Conservation (phyloP, 2,329 filamentous ascomycete genomes). For the Pyrenophora teres region DNA sequence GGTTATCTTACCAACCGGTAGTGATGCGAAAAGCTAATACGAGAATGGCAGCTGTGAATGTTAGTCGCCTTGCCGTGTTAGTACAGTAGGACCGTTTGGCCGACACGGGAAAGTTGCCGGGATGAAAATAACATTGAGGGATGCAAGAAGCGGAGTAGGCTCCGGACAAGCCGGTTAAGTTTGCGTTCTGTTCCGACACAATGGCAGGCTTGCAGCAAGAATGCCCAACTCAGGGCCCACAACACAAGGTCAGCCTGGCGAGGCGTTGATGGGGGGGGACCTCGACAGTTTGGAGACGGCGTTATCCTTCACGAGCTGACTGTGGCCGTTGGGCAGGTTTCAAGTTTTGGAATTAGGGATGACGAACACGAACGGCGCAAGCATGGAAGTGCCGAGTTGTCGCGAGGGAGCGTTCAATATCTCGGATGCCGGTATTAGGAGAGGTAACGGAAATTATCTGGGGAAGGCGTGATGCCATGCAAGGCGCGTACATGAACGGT, state of each 20-base stretch:
- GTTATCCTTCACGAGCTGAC: background rate
- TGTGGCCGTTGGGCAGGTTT: too few relatives aligned
- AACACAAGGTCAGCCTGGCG: constrained; percentile 7
- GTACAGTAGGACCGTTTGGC: background rate
- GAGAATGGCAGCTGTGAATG: background rate
- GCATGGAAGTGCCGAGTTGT: too few relatives aligned
- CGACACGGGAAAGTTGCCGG: background rate
- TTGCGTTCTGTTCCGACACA: constrained; percentile 4
- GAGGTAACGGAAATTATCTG: background rate
- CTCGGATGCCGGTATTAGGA: background rate
- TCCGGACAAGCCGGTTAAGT: constrained; percentile 3
- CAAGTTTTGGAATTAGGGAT: too few relatives aligned
- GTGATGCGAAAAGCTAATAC: background rate
- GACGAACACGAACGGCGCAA: too few relatives aligned
- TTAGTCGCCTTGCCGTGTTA: background rate
- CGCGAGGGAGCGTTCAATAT: background rate
- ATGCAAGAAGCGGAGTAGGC: constrained; percentile 3
- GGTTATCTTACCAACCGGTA: background rate
- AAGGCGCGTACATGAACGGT: background rate
- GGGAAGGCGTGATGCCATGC: constrained; percentile 2
- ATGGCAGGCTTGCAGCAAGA: constrained; percentile 1
- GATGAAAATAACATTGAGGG: background rate
- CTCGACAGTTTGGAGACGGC: background rate
- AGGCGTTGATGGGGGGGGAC: background rate
- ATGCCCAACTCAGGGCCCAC: constrained; percentile 4